phyloP scores from a whole-genome alignment of 306 rosid species.

The Lablab purpureus region DNA sequence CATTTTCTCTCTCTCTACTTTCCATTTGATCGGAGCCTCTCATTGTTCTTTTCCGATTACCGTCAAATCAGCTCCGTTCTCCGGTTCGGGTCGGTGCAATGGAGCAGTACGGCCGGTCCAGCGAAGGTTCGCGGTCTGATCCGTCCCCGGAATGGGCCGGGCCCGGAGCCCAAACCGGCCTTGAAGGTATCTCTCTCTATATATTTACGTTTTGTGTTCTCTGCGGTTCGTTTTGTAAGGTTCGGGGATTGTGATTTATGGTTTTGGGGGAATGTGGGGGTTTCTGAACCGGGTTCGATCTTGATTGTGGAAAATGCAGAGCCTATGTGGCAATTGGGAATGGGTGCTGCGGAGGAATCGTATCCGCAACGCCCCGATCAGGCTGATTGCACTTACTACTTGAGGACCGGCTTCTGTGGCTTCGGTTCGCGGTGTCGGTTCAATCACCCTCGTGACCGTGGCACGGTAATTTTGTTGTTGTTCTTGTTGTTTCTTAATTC shows the following conservation, averaged over 20 bases:
- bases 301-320: slow-evolving; percentile 64
- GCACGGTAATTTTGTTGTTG: slow-evolving; percentile 58
- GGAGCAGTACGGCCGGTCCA: slow-evolving; percentile 82
- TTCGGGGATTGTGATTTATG: slow-evolving; percentile 49
- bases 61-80: slow-evolving; percentile 40
- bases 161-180: slow-evolving; percentile 59
- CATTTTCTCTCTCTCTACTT: slow-evolving; percentile 38
- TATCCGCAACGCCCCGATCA: slow-evolving; percentile 88
- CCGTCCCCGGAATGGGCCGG: slow-evolving; percentile 83
- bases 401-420: slow-evolving; percentile 94
- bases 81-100: slow-evolving; percentile 63
- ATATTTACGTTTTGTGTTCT: slow-evolving; percentile 27
- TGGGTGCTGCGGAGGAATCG: slow-evolving; percentile 65
- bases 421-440: slow-evolving; percentile 92
- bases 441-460: slow-evolving; percentile 93
- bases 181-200: slow-evolving; percentile 60
- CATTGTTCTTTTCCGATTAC: slow-evolving; percentile 46
- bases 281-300: slow-evolving; percentile 57
- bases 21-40: slow-evolving; percentile 73
- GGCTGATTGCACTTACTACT: slow-evolving; percentile 80
- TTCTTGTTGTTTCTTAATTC: slow-evolving; percentile 23
- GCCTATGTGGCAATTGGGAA: slow-evolving; percentile 72
- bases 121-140: slow-evolving; percentile 82
- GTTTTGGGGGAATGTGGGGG: slow-evolving; percentile 53
- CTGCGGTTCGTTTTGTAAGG: slow-evolving; percentile 6